These are phyloP conservation scores for Pyracantha coccinea DNA, from an alignment of 331 rosid genomes.

Conservation along the genomic window DNA sequence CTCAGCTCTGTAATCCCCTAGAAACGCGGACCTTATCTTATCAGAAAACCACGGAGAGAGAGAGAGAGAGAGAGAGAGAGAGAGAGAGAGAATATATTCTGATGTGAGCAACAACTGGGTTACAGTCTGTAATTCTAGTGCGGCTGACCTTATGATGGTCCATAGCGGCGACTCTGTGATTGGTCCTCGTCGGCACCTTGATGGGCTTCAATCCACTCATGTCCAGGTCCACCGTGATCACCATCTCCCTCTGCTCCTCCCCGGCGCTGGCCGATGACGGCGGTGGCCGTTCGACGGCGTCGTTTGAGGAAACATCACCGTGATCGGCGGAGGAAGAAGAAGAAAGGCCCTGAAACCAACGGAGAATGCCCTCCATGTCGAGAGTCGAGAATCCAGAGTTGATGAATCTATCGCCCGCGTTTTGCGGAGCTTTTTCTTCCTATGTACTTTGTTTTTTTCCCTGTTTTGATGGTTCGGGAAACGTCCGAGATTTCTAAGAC, in stretches of 20 bases:
- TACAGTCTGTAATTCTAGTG: neutral
- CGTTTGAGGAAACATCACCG: neutral
- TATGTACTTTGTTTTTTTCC: neutral
- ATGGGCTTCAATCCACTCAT: conserved; percentile 15
- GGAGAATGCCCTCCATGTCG: conserved; percentile 21
- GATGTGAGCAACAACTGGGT: neutral
- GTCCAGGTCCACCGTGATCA: conserved; percentile 14
- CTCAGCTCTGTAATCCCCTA: neutral
- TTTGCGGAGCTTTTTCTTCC: neutral
- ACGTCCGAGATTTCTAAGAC: neutral
- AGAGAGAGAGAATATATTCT: neutral
- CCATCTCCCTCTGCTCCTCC: neutral
- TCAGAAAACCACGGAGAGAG: neutral
- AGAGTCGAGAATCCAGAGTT: neutral
- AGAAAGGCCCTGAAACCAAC: conserved; percentile 19
- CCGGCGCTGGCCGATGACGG: neutral
- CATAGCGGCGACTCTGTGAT: conserved; percentile 13
- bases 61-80: neutral
- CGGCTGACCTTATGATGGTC: conserved; percentile 30
- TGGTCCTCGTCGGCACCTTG: conserved; percentile 19
- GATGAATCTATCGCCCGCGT: neutral
- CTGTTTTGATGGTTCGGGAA: neutral
- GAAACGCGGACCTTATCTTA: conserved; percentile 29
- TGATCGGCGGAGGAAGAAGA: conserved; percentile 5
- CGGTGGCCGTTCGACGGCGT: neutral